phyloP scores from a whole-genome alignment of 1,284 basidiomycete genomes.

The Pseudozyma hubeiensis region DNA sequence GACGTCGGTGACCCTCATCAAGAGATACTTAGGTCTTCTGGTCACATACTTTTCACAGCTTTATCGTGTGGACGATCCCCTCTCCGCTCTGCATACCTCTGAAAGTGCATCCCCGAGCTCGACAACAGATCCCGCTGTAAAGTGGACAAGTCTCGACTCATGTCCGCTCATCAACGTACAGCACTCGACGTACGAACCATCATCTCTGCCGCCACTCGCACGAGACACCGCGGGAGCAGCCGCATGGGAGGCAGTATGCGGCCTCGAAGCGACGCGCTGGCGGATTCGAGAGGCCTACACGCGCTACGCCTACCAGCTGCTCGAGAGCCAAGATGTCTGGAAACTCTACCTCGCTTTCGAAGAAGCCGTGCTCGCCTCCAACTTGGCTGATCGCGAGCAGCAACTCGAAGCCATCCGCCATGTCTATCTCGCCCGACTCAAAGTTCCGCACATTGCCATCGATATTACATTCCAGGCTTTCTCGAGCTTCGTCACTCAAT shows the following conservation, averaged over 20 bases:
- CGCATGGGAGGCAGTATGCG: slow-evolving; percentile 16
- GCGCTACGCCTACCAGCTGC: slow-evolving; percentile 41
- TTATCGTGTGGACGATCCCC: slow-evolving; percentile 6
- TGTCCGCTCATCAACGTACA: slow-evolving; percentile 27
- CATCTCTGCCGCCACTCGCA: slow-evolving; percentile 18
- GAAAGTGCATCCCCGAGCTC: neutral
- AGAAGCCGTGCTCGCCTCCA: slow-evolving; percentile 16
- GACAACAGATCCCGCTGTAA: slow-evolving; percentile 18
- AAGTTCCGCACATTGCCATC: slow-evolving; percentile 51
- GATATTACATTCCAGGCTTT: slow-evolving; percentile 56
- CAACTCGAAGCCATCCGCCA: slow-evolving; percentile 49
- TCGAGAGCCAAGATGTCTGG: slow-evolving; percentile 55
- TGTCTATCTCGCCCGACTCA: slow-evolving; percentile 52
- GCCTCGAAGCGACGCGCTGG: slow-evolving; percentile 25
- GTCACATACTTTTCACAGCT: slow-evolving; percentile 23
- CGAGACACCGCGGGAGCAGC: neutral
- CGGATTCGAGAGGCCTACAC: slow-evolving; percentile 44
- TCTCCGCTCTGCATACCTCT: neutral
- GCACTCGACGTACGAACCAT: slow-evolving; percentile 13
- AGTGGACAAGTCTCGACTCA: slow-evolving; percentile 36
- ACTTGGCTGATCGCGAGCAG: slow-evolving; percentile 15
- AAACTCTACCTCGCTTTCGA: slow-evolving; percentile 56
- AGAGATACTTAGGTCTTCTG: slow-evolving; percentile 40
- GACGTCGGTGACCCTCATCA: slow-evolving; percentile 24
- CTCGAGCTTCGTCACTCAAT: slow-evolving; percentile 55